Evolutionary conservation across 106 monocot genomes (phyloP).

Genomic region (Allium cepa): DNA sequence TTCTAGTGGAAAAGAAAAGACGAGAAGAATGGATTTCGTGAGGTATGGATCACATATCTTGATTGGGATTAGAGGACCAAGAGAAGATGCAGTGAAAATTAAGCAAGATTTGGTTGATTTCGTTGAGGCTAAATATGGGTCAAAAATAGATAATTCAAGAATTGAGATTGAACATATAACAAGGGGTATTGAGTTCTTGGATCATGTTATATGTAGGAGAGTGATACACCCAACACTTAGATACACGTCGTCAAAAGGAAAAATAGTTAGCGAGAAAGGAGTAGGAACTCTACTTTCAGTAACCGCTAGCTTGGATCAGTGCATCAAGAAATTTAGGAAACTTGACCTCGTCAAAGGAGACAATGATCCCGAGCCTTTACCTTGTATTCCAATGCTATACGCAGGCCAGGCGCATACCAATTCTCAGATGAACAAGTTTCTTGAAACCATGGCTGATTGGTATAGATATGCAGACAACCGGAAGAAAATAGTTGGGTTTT

Average conservation of each 20-base stretch:
- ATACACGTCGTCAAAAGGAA: conserved; percentile 76
- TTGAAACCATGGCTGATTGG: conserved; percentile 98
- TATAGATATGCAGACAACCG: conserved; percentile 90
- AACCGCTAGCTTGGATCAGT: conserved; percentile 67
- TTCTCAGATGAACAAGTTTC: conserved; percentile 95
- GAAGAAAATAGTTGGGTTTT: conserved; percentile 93
- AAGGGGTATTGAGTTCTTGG: conserved; percentile 90
- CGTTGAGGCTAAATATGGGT: conserved; percentile 50
- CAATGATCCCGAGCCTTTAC: conserved; percentile 85
- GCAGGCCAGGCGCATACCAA: conserved; percentile 95
- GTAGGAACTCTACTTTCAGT: conserved; percentile 84
- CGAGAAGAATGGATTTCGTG: conserved; percentile 74
- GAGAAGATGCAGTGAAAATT: conserved; percentile 74
- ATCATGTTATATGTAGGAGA: conserved; percentile 71
- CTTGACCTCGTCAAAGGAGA: conserved; percentile 94
- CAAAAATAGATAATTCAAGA: conserved; percentile 49
- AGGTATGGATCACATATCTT: conserved; percentile 76
- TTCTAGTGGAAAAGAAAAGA: conserved; percentile 60
- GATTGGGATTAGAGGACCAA: conserved; percentile 81
- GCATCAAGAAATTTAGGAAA: conserved; percentile 61
- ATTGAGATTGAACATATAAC: conserved; percentile 84
- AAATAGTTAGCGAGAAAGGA: conserved; percentile 78
- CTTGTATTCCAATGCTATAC: conserved; percentile 91
- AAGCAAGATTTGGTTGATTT: conserved; percentile 66
- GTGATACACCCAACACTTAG: conserved; percentile 79